Base-by-base conservation (phyloP, 2,329 filamentous ascomycete species). In the Fusarium buxicola region DNA sequence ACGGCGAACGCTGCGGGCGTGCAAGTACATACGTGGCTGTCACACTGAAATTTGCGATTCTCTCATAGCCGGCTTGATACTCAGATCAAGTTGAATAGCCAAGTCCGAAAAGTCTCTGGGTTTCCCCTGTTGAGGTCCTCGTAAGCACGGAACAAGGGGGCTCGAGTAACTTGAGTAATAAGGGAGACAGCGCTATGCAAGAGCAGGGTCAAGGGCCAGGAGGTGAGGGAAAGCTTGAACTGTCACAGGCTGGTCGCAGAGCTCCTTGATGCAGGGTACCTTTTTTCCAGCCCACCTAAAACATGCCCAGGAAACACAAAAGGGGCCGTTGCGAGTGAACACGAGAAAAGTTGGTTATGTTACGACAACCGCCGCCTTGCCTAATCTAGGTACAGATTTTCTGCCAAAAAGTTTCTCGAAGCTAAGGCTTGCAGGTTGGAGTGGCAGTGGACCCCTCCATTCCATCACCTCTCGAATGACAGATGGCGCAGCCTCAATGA, bases 321-420 rank as follows among this genome's bases (percentile, higher is more conserved):
- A 65, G 53, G 61, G 61, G 61, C 41, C 21, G 46, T 57, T 40
- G 56, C 43, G 24, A 63, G 43, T 25, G 36, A n/a, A 65, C 58
- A 65, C 61, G 61, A 63, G 61, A 53, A 46, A 44, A 65, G 24
- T 13, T 34, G 36, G 47, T 63, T 50, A 56, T 64, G 59, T 56
- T 54, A 46, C 53, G 43, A 62, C 58, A 63, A 58, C 50, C 36
- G 51, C 27, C 52, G 44, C 65, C 59, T 60, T 56, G 34, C 45
- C 65, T 25, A 41, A 46, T 66, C 16, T 10, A 65, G 57, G 36
- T 25, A 31, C 44, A 12, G 36, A 48, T 51, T 55, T 53, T 40
- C 45, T 51, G 24, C 35, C 47, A 11, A 12, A 28, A 65, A 44
- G 34, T 15, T 31, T 46, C 34, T 50, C 15, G n/a, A 24, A 16